Conservation (phyloP, 2,329 filamentous ascomycete genomes). For the Aspergillus pseudoterreus region DNA sequence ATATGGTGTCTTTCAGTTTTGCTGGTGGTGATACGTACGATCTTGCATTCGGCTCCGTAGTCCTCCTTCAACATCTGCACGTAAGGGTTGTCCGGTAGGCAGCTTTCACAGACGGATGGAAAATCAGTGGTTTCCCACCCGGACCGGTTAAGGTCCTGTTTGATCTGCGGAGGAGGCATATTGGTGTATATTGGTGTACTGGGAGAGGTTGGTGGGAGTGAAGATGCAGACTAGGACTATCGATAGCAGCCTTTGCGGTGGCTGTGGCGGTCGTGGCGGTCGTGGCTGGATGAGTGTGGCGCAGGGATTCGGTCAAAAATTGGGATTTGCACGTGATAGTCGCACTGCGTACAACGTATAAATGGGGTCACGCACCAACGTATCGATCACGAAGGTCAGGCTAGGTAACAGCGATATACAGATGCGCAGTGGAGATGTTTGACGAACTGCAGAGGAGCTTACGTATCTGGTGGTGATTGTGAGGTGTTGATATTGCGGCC, state of each 20-base stretch:
- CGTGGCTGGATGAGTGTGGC: conserved; percentile 4
- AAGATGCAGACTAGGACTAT: conserved; percentile 3
- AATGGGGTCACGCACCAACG: too few relatives aligned
- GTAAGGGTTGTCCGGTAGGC: conserved; percentile 92
- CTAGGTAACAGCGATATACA: too few relatives aligned
- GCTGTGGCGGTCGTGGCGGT: conserved; percentile 6
- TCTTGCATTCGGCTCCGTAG: conserved; percentile 80
- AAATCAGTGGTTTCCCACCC: conserved; percentile 78
- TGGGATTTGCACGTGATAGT: background rate
- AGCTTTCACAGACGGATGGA: conserved; percentile 67
- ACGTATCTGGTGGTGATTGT: background rate
- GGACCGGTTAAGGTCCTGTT: conserved; percentile 90
- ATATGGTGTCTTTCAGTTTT: background rate
- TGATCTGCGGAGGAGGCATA: conserved; percentile 84
- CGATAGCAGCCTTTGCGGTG: conserved; percentile 9
- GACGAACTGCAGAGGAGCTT: background rate
- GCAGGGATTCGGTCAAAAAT: background rate
- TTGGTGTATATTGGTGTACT: conserved; percentile 16
- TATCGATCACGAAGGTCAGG: too few relatives aligned
- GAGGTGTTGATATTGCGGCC: background rate
- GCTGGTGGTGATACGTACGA: conserved; percentile 34
- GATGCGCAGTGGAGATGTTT: background rate
- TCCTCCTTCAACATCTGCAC: conserved; percentile 99
- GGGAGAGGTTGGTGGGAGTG: background rate
- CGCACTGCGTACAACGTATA: background rate